Evolutionary conservation across 768 basidiomycete species (phyloP).

Genomic region (Serendipita indica): DNA sequence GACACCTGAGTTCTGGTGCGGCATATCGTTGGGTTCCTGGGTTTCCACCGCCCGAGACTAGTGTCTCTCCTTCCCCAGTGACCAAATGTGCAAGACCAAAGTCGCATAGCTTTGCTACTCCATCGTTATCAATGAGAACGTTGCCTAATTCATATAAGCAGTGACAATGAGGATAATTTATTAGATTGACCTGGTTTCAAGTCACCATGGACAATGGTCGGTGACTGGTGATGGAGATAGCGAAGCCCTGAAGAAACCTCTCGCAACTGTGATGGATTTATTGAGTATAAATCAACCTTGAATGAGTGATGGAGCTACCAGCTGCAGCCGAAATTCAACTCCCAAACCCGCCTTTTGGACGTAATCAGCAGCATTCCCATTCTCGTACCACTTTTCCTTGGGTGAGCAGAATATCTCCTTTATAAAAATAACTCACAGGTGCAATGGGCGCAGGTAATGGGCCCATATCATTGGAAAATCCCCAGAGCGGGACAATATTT

Average conservation of each 20-base stretch:
- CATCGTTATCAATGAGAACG: conserved; percentile 2
- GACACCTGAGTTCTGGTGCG: conserved; percentile 7
- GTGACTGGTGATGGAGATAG: conserved; percentile 2
- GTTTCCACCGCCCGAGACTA: background rate
- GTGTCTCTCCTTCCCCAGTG: background rate
- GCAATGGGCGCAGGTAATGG: background rate
- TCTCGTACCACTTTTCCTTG: conserved; percentile 1
- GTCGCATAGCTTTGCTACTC: background rate
- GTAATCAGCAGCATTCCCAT: background rate
- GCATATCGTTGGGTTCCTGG: background rate
- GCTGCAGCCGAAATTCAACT: background rate
- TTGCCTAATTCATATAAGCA: background rate
- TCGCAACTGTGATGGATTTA: background rate
- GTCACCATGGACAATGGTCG: conserved; percentile 1
- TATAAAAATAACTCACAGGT: background rate
- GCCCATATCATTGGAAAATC: background rate
- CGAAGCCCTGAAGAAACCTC: background rate
- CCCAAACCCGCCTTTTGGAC: background rate
- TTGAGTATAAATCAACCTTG: background rate
- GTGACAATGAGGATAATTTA: background rate
- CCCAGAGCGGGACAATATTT: background rate
- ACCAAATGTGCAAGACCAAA: conserved; percentile 8
- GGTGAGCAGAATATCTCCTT: background rate
- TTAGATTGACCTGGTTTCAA: conserved; percentile 4
- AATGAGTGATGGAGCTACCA: background rate